Conservation (phyloP, 371 early-diverging fungal species). For the Syncephalastrum racemosum region DNA sequence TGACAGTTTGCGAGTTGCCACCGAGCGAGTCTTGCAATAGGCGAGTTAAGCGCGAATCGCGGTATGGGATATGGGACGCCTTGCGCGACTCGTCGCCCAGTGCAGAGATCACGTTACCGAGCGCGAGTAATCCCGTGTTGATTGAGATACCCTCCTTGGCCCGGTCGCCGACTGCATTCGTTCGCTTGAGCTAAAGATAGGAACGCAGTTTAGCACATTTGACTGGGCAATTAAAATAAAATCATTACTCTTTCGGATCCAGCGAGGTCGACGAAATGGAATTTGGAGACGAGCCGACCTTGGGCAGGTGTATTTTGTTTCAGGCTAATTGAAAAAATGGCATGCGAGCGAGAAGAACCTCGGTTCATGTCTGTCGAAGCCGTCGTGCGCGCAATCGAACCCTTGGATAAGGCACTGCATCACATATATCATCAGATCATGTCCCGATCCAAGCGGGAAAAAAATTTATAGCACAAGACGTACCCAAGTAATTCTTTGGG, state of each 20-base stretch:
- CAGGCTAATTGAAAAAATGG: slow-evolving; percentile 90
- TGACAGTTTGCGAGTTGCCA: slow-evolving; percentile 86
- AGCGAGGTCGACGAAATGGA: slow-evolving; percentile 97
- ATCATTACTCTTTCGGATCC: slow-evolving; percentile 77
- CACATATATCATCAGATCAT: neutral
- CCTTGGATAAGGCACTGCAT: slow-evolving; percentile 37
- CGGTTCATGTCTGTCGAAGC: slow-evolving; percentile 97
- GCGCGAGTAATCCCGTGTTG: slow-evolving; percentile 94
- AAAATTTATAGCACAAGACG: neutral
- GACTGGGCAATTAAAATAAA: neutral
- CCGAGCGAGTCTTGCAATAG: slow-evolving; percentile 95
- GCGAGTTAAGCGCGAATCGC: slow-evolving; percentile 96
- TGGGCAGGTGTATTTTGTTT: slow-evolving; percentile 36
- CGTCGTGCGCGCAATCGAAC: slow-evolving; percentile 87
- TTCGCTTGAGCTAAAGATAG: slow-evolving; percentile 74
- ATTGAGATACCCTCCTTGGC: slow-evolving; percentile 98
- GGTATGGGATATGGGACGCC: slow-evolving; percentile 85
- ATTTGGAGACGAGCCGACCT: slow-evolving; percentile 64
- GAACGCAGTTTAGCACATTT: neutral
- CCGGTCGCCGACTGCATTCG: slow-evolving; percentile 85
- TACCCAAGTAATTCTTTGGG: slow-evolving; percentile 76
- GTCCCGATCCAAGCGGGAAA: neutral
- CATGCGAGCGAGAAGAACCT: slow-evolving; percentile 95
- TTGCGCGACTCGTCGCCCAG: slow-evolving; percentile 80
- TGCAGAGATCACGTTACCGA: slow-evolving; percentile 99